Conservation (phyloP, 768 basidiomycete genomes). For the Leccinum broughii region DNA sequence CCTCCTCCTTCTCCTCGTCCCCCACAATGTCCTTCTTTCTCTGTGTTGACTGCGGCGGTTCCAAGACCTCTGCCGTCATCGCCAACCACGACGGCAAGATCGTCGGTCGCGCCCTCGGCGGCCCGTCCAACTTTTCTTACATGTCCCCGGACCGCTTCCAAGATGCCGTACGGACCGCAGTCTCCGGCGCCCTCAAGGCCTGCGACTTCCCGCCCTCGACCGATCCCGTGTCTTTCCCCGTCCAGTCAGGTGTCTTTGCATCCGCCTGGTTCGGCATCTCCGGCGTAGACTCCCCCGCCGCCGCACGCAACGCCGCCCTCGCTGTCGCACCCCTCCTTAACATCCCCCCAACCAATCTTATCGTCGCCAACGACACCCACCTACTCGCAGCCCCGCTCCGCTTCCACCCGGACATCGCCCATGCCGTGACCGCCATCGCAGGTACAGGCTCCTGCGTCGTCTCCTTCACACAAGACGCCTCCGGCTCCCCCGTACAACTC, state of each 20-base stretch:
- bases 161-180: conserved; percentile 49
- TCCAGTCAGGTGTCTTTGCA: conserved; percentile 46
- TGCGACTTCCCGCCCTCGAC: conserved; percentile 39
- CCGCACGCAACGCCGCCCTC: conserved; percentile 54
- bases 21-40: conserved; percentile 61
- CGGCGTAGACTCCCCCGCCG: conserved; percentile 74
- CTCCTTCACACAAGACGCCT: conserved; percentile 51
- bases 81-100: conserved; percentile 56
- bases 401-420: conserved; percentile 53
- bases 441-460: conserved; percentile 83
- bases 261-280: conserved; percentile 84
- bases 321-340: conserved; percentile 57
- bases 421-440: conserved; percentile 72
- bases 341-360: conserved; percentile 54
- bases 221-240: conserved; percentile 40
- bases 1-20: background rate
- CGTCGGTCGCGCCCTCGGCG: conserved; percentile 65
- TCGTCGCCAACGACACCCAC: conserved; percentile 79
- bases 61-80: conserved; percentile 82
- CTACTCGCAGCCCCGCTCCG: conserved; percentile 81
- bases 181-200: conserved; percentile 54
- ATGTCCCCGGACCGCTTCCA: conserved; percentile 65
- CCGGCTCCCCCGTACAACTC: conserved; percentile 53
- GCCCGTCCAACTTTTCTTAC: conserved; percentile 86
- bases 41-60: conserved; percentile 87